phyloP scores from a whole-genome alignment of 768 basidiomycete genomes.

The Hirschioporus abietinus region DNA sequence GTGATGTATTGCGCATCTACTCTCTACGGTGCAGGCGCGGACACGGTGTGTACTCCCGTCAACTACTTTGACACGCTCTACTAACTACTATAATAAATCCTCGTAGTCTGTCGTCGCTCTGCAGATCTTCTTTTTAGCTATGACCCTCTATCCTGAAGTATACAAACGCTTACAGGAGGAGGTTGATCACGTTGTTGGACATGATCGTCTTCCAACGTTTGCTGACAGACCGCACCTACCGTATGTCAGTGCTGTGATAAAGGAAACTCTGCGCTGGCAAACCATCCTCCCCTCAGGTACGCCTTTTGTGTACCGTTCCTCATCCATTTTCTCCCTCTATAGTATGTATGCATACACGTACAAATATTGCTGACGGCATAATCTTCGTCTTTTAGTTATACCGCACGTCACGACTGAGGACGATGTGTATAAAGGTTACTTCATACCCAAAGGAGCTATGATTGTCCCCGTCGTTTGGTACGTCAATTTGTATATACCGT shows the following conservation, averaged over 20 bases:
- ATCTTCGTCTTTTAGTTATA: slow-evolving; percentile 16
- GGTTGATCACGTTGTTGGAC: slow-evolving; percentile 28
- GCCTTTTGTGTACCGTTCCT: background rate
- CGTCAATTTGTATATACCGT: background rate
- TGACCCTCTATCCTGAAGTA: slow-evolving; percentile 26
- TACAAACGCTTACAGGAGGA: slow-evolving; percentile 29
- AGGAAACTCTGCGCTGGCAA: slow-evolving; percentile 7
- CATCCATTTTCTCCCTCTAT: background rate
- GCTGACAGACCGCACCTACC: slow-evolving; percentile 21
- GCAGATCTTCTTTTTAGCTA: slow-evolving; percentile 26
- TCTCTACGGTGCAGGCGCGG: slow-evolving; percentile 15
- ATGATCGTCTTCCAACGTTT: slow-evolving; percentile 28
- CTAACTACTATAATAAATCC: background rate
- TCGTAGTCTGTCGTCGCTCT: slow-evolving; percentile 22
- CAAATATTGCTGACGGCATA: background rate
- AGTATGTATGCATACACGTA: background rate
- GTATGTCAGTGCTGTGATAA: slow-evolving; percentile 14
- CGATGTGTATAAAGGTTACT: slow-evolving; percentile 29
- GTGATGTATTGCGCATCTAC: slow-evolving; percentile 10
- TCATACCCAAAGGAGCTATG: slow-evolving; percentile 16
- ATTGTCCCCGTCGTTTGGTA: background rate
- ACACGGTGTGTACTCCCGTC: slow-evolving; percentile 14
- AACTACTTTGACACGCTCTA: background rate
- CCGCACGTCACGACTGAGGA: slow-evolving; percentile 27
- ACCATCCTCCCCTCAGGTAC: slow-evolving; percentile 4